Evolutionary conservation across 2,329 filamentous ascomycete genomes (phyloP), one percentile per base, ranked within the genome.

Genomic region (Exophiala sideris): DNA sequence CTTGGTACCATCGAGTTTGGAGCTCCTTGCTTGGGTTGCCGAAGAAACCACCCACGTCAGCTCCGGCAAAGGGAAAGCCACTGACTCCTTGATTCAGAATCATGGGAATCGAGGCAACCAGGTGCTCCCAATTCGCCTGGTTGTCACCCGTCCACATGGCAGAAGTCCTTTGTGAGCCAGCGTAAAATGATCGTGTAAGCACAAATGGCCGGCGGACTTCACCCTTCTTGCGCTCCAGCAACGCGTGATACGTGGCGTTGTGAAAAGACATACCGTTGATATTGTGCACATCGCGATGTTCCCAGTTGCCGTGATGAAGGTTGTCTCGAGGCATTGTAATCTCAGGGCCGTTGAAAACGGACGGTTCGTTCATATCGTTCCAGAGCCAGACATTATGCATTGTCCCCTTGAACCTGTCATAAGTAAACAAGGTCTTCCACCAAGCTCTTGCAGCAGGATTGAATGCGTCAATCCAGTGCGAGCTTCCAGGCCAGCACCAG

Each of bases 291-390:
- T 99, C 94, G 59, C 94, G 88, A 70, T 99, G 94, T 71, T 99
- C 94, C 94, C 94, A 99, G 67, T 87, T 83, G 48, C 83, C 91
- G 66, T 88, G 76, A 69, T 99, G 94, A 29, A 99, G 73, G 69
- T 99, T 99, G 76, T 99, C 94, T 73, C 96, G 96, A 58, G 94
- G 94, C 91, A 97, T 97, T 4, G 92, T 97, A 2, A 91, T 95
- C 72, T 99, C 94, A 0, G 94, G 94, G 0, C 94, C 94, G 69
- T 97, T 97, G 78, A 99, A 99, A 1, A 99, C 94, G 0, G 94
- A 97, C 0, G 94, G 94, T 75, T 99, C 94, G 68, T 96, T 97
- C 94, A 99, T 99, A 70, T 99, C 94, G 70, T 99, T 99, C 94
- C 94, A 99, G 65, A 99, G 84, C 72, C 90, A 96, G 0, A 89